Conservation (phyloP, 106 monocot genomes). For the Agapanthus africanus region DNA sequence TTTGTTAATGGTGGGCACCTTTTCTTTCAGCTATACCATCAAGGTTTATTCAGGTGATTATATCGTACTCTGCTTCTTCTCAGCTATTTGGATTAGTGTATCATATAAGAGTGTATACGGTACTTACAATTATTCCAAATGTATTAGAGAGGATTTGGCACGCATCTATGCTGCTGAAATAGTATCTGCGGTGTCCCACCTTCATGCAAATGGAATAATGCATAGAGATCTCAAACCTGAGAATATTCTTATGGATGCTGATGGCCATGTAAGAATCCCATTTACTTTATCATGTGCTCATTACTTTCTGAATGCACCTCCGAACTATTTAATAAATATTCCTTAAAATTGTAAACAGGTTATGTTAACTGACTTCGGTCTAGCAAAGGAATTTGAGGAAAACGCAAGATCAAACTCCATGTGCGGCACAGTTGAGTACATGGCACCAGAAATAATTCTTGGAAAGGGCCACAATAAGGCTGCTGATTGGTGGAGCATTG, state of each 20-base stretch:
- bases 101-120: neutral
- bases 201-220: constrained; percentile 98
- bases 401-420: constrained; percentile 93
- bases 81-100: neutral
- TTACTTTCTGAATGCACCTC: neutral
- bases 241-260: constrained; percentile 92
- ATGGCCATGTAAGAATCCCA: constrained; percentile 70
- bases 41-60: constrained; percentile 79
- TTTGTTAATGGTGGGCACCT: constrained; percentile 95
- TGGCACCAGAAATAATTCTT: constrained; percentile 96
- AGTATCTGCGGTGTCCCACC: constrained; percentile 94
- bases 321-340: neutral
- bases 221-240: constrained; percentile 99
- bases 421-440: constrained; percentile 96
- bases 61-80: neutral
- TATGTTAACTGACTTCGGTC: constrained; percentile 95
- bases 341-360: constrained; percentile 28
- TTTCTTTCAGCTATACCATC: constrained; percentile 94
- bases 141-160: constrained; percentile 92
- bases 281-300: neutral
- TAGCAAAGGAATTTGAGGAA: constrained; percentile 94
- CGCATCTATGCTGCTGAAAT: constrained; percentile 95
- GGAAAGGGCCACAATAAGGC: constrained; percentile 98
- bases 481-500: constrained; percentile 99
- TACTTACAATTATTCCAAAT: neutral